Conservation (phyloP, 257 asterid genomes). For the Eucommia ulmoides region DNA sequence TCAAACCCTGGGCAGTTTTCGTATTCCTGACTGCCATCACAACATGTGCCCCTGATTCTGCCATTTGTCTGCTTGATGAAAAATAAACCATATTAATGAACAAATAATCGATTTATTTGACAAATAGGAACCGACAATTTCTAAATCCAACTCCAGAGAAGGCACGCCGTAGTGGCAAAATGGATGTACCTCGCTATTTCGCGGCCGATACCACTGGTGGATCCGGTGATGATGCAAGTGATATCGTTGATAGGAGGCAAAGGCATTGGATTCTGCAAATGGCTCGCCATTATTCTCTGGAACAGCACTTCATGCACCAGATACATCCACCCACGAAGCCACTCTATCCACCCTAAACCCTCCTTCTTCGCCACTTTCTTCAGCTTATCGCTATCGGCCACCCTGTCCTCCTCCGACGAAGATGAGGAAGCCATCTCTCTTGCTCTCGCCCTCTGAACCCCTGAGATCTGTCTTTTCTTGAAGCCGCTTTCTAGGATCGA, state of each 20-base stretch:
- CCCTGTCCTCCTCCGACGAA: not conserved
- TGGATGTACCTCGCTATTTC: slow-evolving; percentile 58
- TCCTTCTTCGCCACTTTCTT: slow-evolving; percentile 41
- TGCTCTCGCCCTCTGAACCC: not conserved
- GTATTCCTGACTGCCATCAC: slow-evolving; percentile 93
- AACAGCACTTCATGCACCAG: slow-evolving; percentile 67
- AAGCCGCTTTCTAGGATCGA: too few species aligned
- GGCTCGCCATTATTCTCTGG: slow-evolving; percentile 92
- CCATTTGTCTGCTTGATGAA: slow-evolving; percentile 63
- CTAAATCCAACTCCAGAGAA: too few species aligned
- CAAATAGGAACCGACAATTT: too few species aligned
- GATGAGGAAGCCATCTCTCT: slow-evolving; percentile 2
- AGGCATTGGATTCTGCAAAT: slow-evolving; percentile 74
- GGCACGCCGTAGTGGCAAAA: too few species aligned
- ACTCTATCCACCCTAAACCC: slow-evolving; percentile 77
- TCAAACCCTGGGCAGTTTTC: slow-evolving; percentile 59
- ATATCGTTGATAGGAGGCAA: slow-evolving; percentile 68
- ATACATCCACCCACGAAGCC: slow-evolving; percentile 75
- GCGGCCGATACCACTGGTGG: slow-evolving; percentile 93
- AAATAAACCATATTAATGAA: too few species aligned
- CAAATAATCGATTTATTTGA: too few species aligned
- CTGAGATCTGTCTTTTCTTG: too few species aligned
- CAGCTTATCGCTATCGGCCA: slow-evolving; percentile 9
- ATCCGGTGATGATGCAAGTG: slow-evolving; percentile 85
- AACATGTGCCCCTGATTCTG: slow-evolving; percentile 89